Evolutionary conservation across 257 asterid genomes (phyloP), one percentile per base, ranked within the genome.

Genomic region (Capsicum baccatum): DNA sequence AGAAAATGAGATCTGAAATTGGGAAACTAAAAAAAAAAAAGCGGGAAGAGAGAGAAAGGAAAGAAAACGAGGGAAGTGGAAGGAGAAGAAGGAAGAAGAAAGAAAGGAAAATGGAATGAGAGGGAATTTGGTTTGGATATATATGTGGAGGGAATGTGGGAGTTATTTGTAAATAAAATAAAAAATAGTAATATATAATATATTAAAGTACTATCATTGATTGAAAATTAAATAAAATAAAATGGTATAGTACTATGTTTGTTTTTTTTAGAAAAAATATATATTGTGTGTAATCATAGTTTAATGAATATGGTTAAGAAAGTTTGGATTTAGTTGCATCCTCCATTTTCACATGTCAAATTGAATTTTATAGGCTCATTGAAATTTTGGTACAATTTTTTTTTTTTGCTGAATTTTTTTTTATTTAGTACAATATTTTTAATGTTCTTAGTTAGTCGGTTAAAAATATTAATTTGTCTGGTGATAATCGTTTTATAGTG

Each of bases 91-190:
- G 33, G 33, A 26, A 26, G 33, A 26, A 26, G 91, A 87, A 90
- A 94, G 89, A 91, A 91, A 89, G 90, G 92, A 91, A 93, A 92
- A 93, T 87, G 84, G 4, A 80, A 14, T 79, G 92, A 73, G 94
- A 89, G 92, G 97, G 97, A 93, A 93, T 90, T 90, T 26, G 33
- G 33, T 26, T 92, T 92, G 93, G 98, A 94, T 89, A 87, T 87
- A 83, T 97, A 89, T 90, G 93, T 94, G 99, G 99, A 95, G 98
- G 99, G 99, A 95, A 95, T 84, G 60, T 56, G 54, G 37, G 47
- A 26, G 26, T 55, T 76, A 14, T 76, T 76, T 52, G 64, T 54
- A 76, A 76, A 74, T 15, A 67, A 68, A 35, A 26, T 26, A 26
- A 26, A 67, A 35, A 14, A 37, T 64, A 13, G 10, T 21, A 1